Evolutionary conservation across 257 asterid species (phyloP), one percentile per base, ranked within the genome.

Genomic region (Scutellaria galericulata): DNA sequence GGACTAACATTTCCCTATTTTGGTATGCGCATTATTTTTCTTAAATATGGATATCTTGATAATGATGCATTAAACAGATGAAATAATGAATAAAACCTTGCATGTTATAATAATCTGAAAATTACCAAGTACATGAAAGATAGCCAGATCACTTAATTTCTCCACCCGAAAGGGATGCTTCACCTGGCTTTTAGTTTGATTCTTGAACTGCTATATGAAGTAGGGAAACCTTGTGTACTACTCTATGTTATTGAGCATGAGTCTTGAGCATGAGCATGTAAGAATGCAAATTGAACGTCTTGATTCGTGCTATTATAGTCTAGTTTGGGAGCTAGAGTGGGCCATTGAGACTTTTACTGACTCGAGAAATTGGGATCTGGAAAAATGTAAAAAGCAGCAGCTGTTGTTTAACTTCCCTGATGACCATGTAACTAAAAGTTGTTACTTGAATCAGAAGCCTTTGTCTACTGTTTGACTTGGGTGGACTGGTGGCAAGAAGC

Each of bases 231-330:
- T 20, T 42, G 51, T 61, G 35, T 12, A 48, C 44, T 50, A 15
- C 15, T 37, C n/a, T 45, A 57, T 57, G 45, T 27, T 72, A 52
- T 72, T 13, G 55, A 52, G 64, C 31, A 20, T 72, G 61, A 60
- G 41, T 24, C 27, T 72, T 13, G 55, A 52, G 64, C 31, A 20
- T 72, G 61, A 60, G 41, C 42, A 72, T 60, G 58, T 51, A 27
- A 37, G 22, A 37, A 24, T 39, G 41, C 42, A 51, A 72, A 37
- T 62, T 40, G 8, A 39, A 53, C 41, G 64, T 5, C 37, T 22
- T 20, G 14, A 7, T 67, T 22, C 15, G 7, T 67, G 62, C 39
- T 44, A 4, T 31, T 5, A 35, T 9, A 51, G n/a, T 67, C 46
- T 66, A 10, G 31, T 31, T 18, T 35, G 20, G 62, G 72, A 52